Base-by-base conservation (phyloP, 495 filamentous ascomycete genomes). In the Aspergillus olivimuriae region DNA sequence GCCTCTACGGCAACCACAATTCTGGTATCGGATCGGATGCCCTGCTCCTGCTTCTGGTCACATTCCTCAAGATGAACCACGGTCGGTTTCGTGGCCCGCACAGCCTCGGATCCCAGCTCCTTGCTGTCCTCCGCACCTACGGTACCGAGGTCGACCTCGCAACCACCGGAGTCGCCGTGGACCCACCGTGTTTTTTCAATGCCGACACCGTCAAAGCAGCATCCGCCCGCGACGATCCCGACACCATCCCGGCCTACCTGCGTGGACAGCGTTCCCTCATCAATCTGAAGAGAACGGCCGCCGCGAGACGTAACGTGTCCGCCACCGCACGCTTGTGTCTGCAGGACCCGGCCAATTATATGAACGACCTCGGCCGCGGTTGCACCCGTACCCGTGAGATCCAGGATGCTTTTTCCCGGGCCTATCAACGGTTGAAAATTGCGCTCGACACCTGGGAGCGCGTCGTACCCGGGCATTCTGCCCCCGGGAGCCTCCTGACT, bases 291-390 rank as follows among this genome's bases (percentile, higher is more conserved):
- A 56, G 47, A 36, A 66, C 55, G n/a, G 66, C 67, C 24, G 43
- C 40, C 1, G 21, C 30, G 2, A 58, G 47, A 18, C 46, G 56
- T 12, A 70, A 73, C 34, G 6, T 37, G 2, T 43, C 40, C 12
- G 47, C 49, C 12, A 58, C 58, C 6, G 49, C 44, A 8, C 57
- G 57, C 10, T 48, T 84, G 17, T 80, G 72, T 48, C 57, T 84
- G 4, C 79, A 82, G 52, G 78, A 84, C 44, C 81, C 81, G 1
- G 74, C 75, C 2, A 68, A 81, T 44, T 65, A 66, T 22, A 61
- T 66, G 50, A 77, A 77, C 43, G 76, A 84, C 49, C 58, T 82
- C 1, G 81, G 80, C 15, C 55, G 59, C 1, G 47, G 53, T 1
- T 73, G 58, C 48, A 53, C 52, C 17, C 60, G 62, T 14, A 62